A percentile compares a stretch with the other conserved stretches of the same genome.
These are phyloP conservation scores for Mortierella sp. DNA, from an alignment of 371 early-diverging fungal genomes.

Conservation along the genomic window DNA sequence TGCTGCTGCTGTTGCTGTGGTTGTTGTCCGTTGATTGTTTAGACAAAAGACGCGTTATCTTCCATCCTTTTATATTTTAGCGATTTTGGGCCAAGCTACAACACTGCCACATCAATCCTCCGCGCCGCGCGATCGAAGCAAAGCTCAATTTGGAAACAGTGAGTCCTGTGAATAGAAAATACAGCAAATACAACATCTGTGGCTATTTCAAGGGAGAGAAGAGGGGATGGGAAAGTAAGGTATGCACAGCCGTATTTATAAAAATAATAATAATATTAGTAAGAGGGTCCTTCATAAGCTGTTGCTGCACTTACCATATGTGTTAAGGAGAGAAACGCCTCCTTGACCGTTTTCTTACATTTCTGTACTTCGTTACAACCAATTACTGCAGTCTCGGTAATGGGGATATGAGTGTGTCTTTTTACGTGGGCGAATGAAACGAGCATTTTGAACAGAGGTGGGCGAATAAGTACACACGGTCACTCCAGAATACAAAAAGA, in stretches of 20 bases:
- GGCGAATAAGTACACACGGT: not conserved
- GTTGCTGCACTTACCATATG: no score
- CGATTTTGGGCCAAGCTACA: not conserved
- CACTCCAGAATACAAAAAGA: not conserved
- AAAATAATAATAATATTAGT: no score
- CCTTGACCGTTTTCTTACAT: no score
- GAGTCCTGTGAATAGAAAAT: no score
- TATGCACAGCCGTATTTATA: no score
- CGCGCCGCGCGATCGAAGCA: no score
- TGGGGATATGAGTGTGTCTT: not conserved
- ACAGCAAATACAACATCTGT: no score
- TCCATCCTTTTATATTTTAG: not conserved
- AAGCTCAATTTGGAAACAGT: not conserved
- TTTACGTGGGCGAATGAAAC: not conserved
- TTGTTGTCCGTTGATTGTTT: not conserved
- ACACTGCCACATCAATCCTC: not conserved
- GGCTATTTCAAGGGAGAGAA: no score
- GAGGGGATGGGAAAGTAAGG: no score
- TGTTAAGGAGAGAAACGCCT: no score
- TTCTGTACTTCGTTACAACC: no score
- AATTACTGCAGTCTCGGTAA: not conserved
- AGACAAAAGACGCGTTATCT: not conserved
- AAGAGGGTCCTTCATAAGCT: no score
- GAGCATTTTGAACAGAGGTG: not conserved
- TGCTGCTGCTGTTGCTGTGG: not conserved